Base-by-base conservation (phyloP, 164 flowering plant genomes). In the Warburgia ugandensis region DNA sequence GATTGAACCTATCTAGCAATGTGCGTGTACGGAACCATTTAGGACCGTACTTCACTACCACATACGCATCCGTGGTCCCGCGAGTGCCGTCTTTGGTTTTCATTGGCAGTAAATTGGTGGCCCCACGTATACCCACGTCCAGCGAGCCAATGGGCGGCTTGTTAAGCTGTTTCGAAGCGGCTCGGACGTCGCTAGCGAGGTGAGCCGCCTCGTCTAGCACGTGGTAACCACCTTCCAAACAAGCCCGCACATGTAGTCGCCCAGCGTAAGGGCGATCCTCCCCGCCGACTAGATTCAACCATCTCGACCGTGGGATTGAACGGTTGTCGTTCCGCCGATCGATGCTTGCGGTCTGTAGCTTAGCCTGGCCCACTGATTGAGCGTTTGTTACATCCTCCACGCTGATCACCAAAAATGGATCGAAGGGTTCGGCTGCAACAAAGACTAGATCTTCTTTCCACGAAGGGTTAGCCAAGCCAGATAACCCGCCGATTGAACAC, bases 11-110 rank as follows among this genome's bases (percentile, higher is more conserved):
- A 25, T 94, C 97, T 0, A 86, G 69, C 20, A 94, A 76, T 0
- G 97, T 89, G 0, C 97, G 73, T 1, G 99, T 94, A 0, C 97
- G 87, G 50, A 94, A 80, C 99, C 99, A 89, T 61, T 94, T 89
- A 3, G 80, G 85, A 20, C 96, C 99, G 39, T 94, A 94, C 28
- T 94, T 89, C 5, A 88, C 96, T 27, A 94, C 97, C 59, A 73
- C 85, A 51, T 89, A 94, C 13, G 99, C 90, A 55, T 89, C 96
- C 0, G 88, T 78, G n/a, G 94, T 82, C 27, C 96, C 96, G 2
- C 88, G 78, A 0, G 90, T 73, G 2, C 99, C 97, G 19, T 86
- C 96, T 28, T 60, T 81, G 20, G 92, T 84, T 59, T 94, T 94
- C 55, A 84, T 85, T 0, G 99, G 99, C 0, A 86, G 70, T 44